These are phyloP conservation scores for Penicillium cosmopolitanum DNA, from an alignment of 495 filamentous ascomycete genomes.

Conservation along the genomic window DNA sequence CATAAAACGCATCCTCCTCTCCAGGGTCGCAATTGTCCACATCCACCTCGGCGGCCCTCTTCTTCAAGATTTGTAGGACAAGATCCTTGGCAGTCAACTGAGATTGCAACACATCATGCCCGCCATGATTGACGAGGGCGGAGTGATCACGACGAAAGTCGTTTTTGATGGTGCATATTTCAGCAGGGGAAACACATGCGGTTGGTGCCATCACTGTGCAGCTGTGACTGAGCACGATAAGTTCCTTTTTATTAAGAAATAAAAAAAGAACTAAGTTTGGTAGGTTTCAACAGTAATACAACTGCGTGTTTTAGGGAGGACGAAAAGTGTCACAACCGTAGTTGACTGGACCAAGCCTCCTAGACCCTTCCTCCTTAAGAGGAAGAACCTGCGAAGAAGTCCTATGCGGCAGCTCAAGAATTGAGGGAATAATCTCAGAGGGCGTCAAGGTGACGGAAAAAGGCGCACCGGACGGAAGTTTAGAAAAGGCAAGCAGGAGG, in stretches of 20 bases:
- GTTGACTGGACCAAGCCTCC: slow-evolving; percentile 60
- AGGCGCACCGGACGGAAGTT: slow-evolving; percentile 57
- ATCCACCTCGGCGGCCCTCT: slow-evolving; percentile 79
- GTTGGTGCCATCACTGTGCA: slow-evolving; percentile 73
- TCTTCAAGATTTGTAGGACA: slow-evolving; percentile 79
- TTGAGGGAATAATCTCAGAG: slow-evolving; percentile 56
- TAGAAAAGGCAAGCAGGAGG: slow-evolving; percentile 68
- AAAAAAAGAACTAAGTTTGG: slow-evolving; percentile 17
- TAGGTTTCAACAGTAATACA: slow-evolving; percentile 25
- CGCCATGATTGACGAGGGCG: slow-evolving; percentile 40
- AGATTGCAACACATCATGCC: slow-evolving; percentile 48
- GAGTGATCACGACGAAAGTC: slow-evolving; percentile 34
- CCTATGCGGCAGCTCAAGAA: slow-evolving; percentile 97
- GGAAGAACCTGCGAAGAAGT: slow-evolving; percentile 94
- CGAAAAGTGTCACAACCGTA: slow-evolving; percentile 84
- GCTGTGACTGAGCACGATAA: slow-evolving; percentile 40
- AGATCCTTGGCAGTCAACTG: slow-evolving; percentile 57
- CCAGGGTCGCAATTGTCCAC: slow-evolving; percentile 83
- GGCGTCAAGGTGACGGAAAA: slow-evolving; percentile 56
- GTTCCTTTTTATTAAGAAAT: slow-evolving; percentile 6
- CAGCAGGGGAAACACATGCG: slow-evolving; percentile 57
- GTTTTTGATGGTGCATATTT: slow-evolving; percentile 49
- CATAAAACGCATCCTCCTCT: slow-evolving; percentile 96
- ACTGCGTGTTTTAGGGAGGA: slow-evolving; percentile 76
- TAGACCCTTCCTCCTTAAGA: slow-evolving; percentile 60